Conservation (phyloP, 2,329 filamentous ascomycete genomes). For the Diaporthe capsici region DNA sequence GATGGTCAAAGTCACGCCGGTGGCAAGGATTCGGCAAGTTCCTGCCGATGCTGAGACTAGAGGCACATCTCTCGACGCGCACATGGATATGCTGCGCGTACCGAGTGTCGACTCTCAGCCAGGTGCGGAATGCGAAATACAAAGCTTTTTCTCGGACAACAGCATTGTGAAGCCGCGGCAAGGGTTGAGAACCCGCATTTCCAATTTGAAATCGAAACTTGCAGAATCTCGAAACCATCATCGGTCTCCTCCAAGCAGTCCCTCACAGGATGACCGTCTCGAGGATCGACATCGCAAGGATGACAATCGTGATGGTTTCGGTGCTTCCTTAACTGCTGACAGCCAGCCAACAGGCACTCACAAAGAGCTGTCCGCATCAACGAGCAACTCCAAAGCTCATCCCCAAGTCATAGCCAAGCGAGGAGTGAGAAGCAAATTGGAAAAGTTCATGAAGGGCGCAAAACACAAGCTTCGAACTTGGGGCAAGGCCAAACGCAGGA, state of each 20-base stretch:
- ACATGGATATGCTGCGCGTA: constrained; percentile 32
- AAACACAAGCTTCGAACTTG: constrained; percentile 39
- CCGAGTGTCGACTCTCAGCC: constrained; percentile 2
- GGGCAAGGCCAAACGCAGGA: constrained; percentile 34
- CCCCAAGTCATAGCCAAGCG: background rate
- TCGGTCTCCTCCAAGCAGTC: background rate
- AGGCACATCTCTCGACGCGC: constrained; percentile 37
- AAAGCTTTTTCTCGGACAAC: constrained; percentile 43
- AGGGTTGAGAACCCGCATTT: constrained; percentile 46
- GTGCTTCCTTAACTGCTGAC: background rate
- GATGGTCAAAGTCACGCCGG: background rate
- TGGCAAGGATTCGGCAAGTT: constrained; percentile 26
- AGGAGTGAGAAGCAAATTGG: constrained; percentile 36
- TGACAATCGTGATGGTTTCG: background rate
- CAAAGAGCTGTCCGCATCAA: background rate
- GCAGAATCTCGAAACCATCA: constrained; percentile 42
- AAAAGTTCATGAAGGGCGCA: constrained; percentile 37
- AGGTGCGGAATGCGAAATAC: constrained; percentile 35
- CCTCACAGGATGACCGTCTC: background rate
- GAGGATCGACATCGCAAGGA: background rate
- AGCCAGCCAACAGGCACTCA: background rate
- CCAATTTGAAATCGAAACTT: constrained; percentile 45
- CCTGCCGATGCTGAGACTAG: constrained; percentile 19
- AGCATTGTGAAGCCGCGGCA: constrained; percentile 40
- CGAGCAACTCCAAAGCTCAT: background rate